Evolutionary conservation across 2,329 filamentous ascomycete genomes (phyloP), one percentile per base, ranked within the genome.

Genomic region (Cladosporium phlei): DNA sequence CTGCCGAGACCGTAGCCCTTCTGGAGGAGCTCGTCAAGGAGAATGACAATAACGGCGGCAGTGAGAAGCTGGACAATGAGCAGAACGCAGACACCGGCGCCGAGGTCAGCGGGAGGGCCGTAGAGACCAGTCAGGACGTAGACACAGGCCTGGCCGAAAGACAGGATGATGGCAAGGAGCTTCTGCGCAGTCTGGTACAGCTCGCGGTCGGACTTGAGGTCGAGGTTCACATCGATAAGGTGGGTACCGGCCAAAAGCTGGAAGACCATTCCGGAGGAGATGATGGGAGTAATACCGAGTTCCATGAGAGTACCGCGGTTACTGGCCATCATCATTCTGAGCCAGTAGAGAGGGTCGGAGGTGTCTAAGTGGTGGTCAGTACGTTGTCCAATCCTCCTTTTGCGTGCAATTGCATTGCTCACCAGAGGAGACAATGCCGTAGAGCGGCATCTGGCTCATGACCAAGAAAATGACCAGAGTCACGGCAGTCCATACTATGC

Each of bases 131-230:
- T 96, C 73, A 98, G 87, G 68, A 98, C 93, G 73, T 94, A 97
- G 63, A 98, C 93, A 61, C 90, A 95, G 65, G 90, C 91, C 69
- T 95, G 95, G 60, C 93, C 93, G 72, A 95, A 93, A 55, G 91
- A 95, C 60, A 98, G 81, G 68, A 98, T 94, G 66, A 98, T 95
- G 60, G 93, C 93, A 64, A 95, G 91, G 56, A 95, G 63, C 55
- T 98, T 98, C 80, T 98, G 93, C 47, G 94, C 93, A 55, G 91
- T 98, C 79, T 98, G 93, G 82, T 98, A 98, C 56, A 98, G 84
- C 78, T 98, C 93, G 73, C 93, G 93, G 74, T 98, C 93, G 71
- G 91, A 93, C 81, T 98, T 98, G 72, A 97, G 85, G 79, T 98
- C 93, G 64, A 98, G 87, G 82, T 98, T 97, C 78, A 98, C 91